Percentiles rank a stretch among this genome's conserved stretches.
These are phyloP conservation scores for Colletotrichum tropicale DNA, from an alignment of 2,329 filamentous ascomycete genomes.

Conservation along the genomic window DNA sequence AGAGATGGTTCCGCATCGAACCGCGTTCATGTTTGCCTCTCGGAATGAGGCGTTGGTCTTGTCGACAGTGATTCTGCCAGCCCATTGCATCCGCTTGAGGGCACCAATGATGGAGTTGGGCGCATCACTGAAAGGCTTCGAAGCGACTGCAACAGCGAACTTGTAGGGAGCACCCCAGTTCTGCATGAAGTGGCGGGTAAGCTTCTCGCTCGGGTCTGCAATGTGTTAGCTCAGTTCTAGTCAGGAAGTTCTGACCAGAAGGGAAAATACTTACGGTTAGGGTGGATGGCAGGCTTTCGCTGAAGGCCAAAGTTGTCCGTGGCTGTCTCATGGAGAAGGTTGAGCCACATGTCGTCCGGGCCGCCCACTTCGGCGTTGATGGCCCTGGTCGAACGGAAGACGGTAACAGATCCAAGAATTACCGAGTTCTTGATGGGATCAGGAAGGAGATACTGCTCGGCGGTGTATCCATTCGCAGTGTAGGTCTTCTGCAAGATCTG, in stretches of 20 bases:
- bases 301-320: conserved; percentile 45
- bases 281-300: conserved; percentile 40
- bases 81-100: conserved; percentile 61
- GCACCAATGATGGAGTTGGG: conserved; percentile 52
- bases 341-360: conserved; percentile 64
- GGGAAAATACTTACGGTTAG: conserved; percentile 31
- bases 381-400: conserved; percentile 59
- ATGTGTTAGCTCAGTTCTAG: conserved; percentile 24
- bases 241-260: conserved; percentile 13
- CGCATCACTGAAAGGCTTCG: conserved; percentile 52
- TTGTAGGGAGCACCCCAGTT: conserved; percentile 72
- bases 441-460: conserved; percentile 42
- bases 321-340: conserved; percentile 40
- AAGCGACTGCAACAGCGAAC: conserved; percentile 62
- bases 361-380: conserved; percentile 59
- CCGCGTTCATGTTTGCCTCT: neutral
- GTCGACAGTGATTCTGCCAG: conserved; percentile 45
- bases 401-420: conserved; percentile 55
- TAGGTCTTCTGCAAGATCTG: conserved; percentile 21
- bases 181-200: conserved; percentile 56
- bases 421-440: conserved; percentile 36
- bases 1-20: conserved; percentile 25
- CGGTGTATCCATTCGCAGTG: neutral
- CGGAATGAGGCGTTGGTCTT: conserved; percentile 24
- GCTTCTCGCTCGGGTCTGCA: conserved; percentile 42